Evolutionary conservation across 306 rosid genomes (phyloP).

Genomic region (Macrotyloma uniflorum): DNA sequence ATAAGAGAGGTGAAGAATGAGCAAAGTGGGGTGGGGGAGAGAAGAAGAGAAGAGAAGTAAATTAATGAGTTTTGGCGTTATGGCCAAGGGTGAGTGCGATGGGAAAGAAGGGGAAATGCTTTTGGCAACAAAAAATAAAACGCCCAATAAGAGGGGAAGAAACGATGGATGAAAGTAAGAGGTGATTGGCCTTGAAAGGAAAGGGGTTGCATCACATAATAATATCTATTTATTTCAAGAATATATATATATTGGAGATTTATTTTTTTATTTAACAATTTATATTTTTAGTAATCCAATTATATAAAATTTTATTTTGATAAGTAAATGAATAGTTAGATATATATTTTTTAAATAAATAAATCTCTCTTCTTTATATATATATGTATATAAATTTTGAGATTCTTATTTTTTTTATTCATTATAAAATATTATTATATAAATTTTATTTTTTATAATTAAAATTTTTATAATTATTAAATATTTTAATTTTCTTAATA

Average conservation of each 20-base stretch:
- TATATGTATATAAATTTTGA: too few species aligned
- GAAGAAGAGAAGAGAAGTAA: background rate
- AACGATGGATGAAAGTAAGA: background rate
- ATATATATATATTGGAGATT: background rate
- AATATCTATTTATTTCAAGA: background rate
- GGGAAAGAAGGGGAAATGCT: conserved; percentile 28
- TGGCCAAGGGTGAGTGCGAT: conserved; percentile 36
- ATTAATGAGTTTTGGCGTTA: conserved; percentile 52
- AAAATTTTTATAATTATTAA: too few species aligned
- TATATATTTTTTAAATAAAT: too few species aligned
- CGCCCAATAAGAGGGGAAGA: background rate
- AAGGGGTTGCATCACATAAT: conserved; percentile 11
- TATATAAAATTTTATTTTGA: too few species aligned
- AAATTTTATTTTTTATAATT: too few species aligned
- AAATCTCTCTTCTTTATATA: too few species aligned
- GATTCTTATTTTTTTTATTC: too few species aligned
- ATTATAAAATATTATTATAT: too few species aligned
- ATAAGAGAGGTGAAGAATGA: conserved; percentile 34
- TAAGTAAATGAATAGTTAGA: too few species aligned
- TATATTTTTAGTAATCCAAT: too few species aligned
- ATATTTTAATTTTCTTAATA: too few species aligned
- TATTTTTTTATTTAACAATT: too few species aligned
- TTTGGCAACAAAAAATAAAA: conserved; percentile 27
- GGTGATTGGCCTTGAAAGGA: conserved; percentile 52
- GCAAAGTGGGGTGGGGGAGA: background rate